Base-by-base conservation (phyloP, 2,329 filamentous ascomycete genomes). In the Arthrobotrys musiformis region DNA sequence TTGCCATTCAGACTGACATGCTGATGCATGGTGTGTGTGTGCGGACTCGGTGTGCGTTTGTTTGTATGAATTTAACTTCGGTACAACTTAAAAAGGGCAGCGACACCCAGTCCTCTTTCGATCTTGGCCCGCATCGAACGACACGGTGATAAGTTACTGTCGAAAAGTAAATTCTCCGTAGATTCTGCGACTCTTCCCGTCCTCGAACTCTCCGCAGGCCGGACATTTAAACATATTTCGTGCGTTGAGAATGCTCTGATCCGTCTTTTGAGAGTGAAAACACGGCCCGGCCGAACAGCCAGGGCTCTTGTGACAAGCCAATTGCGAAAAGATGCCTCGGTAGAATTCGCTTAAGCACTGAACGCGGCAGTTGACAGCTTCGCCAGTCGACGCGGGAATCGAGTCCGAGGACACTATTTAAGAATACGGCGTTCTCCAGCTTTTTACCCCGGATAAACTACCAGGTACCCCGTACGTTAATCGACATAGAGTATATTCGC, bases 281-380 rank as follows among this genome's bases (percentile, higher is more conserved):
- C 17, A 40, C 54, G 54, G 54, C 54, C 54, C 54, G 30, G 54
- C 54, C 54, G 54, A 37, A 40, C 26, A 24, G 33, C 33, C 54
- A 11, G n/a, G 61, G 61, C 15, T 24, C 46, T 67, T 54, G 28
- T 67, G 44, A 62, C 28, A 48, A 42, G 30, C 56, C 66, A 62
- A 48, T 50, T 35, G 24, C 64, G 58, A 62, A 70, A n/a, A 70
- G 68, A 77, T 77, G 52, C 73, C 73, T 77, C 73, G 73, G 73
- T 63, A 54, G 60, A 77, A 50, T 70, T 77, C 73, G 73, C 73
- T 77, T 77, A 77, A 60, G 42, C 42, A 19, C 58, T 30, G 44
- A 40, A 50, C 48, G 40, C 69, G 52, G 56, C 54, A 73, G 30
- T 48, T 42, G 40, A 42, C 37, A 40, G 35, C 70, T 52, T 60